These are phyloP conservation scores for Phtheirospermum japonicum DNA, from an alignment of 257 asterid species.

Conservation along the genomic window DNA sequence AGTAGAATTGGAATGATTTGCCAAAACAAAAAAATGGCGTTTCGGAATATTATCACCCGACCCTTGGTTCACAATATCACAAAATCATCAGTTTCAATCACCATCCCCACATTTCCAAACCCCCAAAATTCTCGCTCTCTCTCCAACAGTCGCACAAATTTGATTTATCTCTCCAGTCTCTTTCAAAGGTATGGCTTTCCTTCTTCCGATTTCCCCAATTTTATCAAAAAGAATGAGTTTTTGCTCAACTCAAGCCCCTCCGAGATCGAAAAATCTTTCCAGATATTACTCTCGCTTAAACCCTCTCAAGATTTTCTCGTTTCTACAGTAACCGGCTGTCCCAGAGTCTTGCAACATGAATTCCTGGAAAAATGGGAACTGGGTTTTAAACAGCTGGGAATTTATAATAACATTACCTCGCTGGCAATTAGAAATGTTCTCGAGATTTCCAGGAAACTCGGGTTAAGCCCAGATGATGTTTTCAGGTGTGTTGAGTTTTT, in stretches of 20 bases:
- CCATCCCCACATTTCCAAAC: constrained; percentile 13
- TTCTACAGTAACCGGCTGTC: constrained; percentile 53
- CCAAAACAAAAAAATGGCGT: constrained; percentile 25
- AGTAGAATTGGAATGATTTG: neutral
- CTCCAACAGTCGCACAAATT: constrained; percentile 34
- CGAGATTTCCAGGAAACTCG: constrained; percentile 44
- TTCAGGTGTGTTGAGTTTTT: constrained; percentile 39
- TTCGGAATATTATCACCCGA: constrained; percentile 10
- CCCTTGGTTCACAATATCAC: neutral
- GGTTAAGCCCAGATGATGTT: constrained; percentile 46
- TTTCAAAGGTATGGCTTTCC: constrained; percentile 67
- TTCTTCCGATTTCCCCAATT: constrained; percentile 37
- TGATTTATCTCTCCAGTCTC: constrained; percentile 42
- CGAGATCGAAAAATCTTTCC: constrained; percentile 50
- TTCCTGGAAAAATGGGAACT: constrained; percentile 56
- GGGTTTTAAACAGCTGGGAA: constrained; percentile 34
- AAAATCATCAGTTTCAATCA: constrained; percentile 26
- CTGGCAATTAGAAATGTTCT: constrained; percentile 43
- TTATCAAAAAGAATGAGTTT: constrained; percentile 46
- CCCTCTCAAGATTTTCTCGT: constrained; percentile 55
- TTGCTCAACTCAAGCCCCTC: constrained; percentile 40
- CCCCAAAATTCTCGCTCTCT: constrained; percentile 4
- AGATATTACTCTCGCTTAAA: constrained; percentile 45
- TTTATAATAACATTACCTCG: constrained; percentile 31
- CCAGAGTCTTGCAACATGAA: constrained; percentile 48